Conservation (phyloP, 225 moss, liverwort and hornwort genomes). For the Pseudoscleropodium purum region DNA sequence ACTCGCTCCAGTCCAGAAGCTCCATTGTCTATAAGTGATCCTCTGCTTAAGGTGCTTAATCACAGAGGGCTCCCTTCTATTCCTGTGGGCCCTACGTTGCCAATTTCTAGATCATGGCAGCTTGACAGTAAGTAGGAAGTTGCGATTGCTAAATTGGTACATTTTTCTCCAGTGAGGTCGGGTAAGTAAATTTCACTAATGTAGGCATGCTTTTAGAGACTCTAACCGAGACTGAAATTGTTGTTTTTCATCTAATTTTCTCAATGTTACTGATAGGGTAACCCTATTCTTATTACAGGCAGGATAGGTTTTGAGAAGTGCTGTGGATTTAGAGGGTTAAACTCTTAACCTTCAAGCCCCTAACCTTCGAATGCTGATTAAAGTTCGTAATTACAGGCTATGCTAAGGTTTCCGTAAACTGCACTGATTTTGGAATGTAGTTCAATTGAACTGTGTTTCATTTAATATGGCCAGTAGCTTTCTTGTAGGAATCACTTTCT, state of each 20-base stretch:
- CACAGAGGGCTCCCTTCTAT: constrained; percentile 54
- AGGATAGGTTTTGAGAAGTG: not conserved
- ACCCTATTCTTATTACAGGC: not conserved
- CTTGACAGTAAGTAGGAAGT: constrained; percentile 22
- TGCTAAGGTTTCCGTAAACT: not conserved
- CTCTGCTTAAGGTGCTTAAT: constrained; percentile 88
- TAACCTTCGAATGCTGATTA: not conserved
- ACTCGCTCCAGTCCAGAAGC: constrained; percentile 25
- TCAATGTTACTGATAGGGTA: not conserved
- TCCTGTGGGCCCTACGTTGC: constrained; percentile 25
- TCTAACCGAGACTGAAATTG: not conserved
- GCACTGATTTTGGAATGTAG: not conserved
- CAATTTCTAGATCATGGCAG: constrained; percentile 39
- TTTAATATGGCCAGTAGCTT: not conserved
- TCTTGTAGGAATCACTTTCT: not conserved
- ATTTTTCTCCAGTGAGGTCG: not conserved
- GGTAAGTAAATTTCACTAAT: not conserved
- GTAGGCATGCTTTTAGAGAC: not conserved
- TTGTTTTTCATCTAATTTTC: not conserved
- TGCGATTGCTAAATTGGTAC: not conserved
- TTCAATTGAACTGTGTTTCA: not conserved
- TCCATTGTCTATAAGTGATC: constrained; percentile 45
- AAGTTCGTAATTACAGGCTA: not conserved
- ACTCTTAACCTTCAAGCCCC: not conserved
- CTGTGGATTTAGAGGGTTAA: not conserved